These are phyloP conservation scores for Paulownia fortunei DNA, from an alignment of 257 asterid genomes.

Conservation along the genomic window DNA sequence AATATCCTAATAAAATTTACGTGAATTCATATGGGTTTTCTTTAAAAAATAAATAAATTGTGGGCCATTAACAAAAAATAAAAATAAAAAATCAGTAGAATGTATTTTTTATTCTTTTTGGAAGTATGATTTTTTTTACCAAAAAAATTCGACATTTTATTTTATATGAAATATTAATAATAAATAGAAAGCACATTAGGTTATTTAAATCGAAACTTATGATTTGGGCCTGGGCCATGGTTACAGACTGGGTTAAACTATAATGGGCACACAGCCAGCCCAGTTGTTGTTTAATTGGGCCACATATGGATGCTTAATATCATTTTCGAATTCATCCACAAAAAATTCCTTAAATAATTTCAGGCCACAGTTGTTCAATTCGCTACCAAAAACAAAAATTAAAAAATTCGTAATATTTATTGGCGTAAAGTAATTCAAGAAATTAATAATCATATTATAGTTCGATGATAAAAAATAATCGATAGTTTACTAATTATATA, in stretches of 20 bases:
- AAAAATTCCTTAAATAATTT: no score
- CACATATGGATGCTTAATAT: no score
- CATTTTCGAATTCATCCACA: not conserved
- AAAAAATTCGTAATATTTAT: no score
- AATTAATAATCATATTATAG: not conserved
- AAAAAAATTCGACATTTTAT: no score
- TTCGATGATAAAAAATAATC: no score
- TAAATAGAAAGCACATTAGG: not conserved
- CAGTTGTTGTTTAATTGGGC: not conserved
- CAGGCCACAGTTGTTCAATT: no score
- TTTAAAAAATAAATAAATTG: not conserved
- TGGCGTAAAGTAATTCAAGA: no score
- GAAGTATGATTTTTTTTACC: not conserved
- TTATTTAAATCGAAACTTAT: not conserved
- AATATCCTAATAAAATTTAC: not conserved
- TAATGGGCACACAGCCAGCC: not conserved
- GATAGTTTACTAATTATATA: no score
- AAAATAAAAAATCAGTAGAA: not conserved
- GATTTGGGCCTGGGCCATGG: not conserved
- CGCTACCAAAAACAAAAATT: no score
- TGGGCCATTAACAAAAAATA: not conserved
- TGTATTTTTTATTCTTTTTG: not conserved
- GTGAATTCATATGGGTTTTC: not conserved
- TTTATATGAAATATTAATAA: not conserved
- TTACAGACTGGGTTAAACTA: not conserved